phyloP scores from a whole-genome alignment of 1,284 basidiomycete genomes.

The Erythrobasidium hasegawianum region DNA sequence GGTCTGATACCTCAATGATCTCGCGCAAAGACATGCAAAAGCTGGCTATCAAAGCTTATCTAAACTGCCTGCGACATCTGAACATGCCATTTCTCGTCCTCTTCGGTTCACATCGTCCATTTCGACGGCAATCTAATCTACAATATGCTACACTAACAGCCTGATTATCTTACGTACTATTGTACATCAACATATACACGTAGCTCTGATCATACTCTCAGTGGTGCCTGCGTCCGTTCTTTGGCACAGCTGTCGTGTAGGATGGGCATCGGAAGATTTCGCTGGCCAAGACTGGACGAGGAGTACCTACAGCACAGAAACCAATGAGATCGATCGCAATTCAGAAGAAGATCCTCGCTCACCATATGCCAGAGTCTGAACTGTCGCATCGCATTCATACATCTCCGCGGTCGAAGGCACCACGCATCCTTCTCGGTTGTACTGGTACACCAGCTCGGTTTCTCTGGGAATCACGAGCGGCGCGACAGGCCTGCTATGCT shows the following conservation, averaged over 20 bases:
- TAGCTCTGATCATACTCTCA: too few relatives aligned
- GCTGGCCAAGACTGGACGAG: neutral
- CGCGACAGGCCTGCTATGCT: neutral
- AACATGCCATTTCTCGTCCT: too few relatives aligned
- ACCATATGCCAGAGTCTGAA: neutral
- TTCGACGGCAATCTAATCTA: too few relatives aligned
- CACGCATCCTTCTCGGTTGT: neutral
- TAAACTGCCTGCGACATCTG: too few relatives aligned
- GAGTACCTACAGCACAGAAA: neutral
- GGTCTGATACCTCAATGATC: too few relatives aligned
- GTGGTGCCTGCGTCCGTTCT: too few relatives aligned
- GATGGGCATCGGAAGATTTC: slow-evolving; percentile 1
- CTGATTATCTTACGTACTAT: too few relatives aligned
- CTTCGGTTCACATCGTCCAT: too few relatives aligned
- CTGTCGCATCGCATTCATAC: neutral
- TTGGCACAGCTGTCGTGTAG: neutral
- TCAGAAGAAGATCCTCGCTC: neutral
- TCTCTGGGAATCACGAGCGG: neutral
- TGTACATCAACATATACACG: too few relatives aligned
- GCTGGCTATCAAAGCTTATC: too few relatives aligned
- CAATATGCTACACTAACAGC: too few relatives aligned
- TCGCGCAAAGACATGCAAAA: too few relatives aligned
- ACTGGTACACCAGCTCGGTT: neutral
- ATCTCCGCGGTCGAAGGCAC: neutral
- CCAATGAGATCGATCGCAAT: neutral